Conservation (phyloP, 2,329 filamentous ascomycete species). For the Sordariomycetes sp. region DNA sequence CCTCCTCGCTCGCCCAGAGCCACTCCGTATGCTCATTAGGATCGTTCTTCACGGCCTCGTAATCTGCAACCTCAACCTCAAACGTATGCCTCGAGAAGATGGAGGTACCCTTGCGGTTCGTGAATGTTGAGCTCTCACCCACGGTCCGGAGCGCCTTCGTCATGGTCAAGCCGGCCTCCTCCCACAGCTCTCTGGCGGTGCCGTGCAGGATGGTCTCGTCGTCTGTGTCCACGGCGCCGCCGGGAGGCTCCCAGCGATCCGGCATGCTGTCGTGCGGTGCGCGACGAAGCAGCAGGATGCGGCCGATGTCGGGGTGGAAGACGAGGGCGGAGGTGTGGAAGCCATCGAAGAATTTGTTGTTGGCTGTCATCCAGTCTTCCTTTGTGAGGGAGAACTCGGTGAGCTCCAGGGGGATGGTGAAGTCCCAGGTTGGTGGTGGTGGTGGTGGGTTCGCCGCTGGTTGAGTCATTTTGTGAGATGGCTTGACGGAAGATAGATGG, state of each 20-base stretch:
- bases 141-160: conserved; percentile 17
- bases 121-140: conserved; percentile 18
- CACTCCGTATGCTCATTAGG: conserved; percentile 30
- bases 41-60: conserved; percentile 19
- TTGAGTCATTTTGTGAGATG: too few relatives aligned
- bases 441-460: too few relatives aligned
- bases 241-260: conserved; percentile 37
- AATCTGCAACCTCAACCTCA: conserved; percentile 20
- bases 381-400: too few relatives aligned
- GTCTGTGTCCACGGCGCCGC: conserved; percentile 32
- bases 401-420: too few relatives aligned
- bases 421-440: too few relatives aligned
- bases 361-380: conserved; percentile 1
- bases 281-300: conserved; percentile 36
- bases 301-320: conserved; percentile 15
- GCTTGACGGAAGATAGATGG: too few relatives aligned
- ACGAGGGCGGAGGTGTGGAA: conserved; percentile 23
- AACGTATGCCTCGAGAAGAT: conserved; percentile 24
- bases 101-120: conserved; percentile 20
- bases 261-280: conserved; percentile 33
- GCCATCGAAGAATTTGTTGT: conserved; percentile 11
- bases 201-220: conserved; percentile 31
- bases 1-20: conserved; percentile 28
- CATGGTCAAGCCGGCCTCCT: conserved; percentile 33
- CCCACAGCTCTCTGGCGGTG: conserved; percentile 36